Evolutionary conservation across 805 yeast genomes (phyloP).

Genomic region (Kodamaea kaohsiungensis): DNA sequence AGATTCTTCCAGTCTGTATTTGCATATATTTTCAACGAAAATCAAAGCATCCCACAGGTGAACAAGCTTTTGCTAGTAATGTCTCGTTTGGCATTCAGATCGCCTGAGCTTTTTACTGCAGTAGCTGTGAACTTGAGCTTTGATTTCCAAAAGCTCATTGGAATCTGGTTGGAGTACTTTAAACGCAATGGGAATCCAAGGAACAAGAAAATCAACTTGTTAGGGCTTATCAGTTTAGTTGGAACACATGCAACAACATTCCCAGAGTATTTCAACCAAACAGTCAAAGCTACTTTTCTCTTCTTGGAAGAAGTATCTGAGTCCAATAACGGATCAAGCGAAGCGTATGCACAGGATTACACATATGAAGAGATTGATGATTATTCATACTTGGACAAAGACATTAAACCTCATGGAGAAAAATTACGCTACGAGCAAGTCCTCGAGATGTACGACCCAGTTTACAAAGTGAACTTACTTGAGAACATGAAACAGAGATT

Average conservation of each 20-base stretch:
- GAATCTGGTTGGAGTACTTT: constrained; percentile 42
- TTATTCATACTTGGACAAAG: constrained; percentile 41
- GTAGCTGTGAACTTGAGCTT: constrained; percentile 31
- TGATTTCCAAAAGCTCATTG: constrained; percentile 25
- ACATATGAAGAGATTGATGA: constrained; percentile 44
- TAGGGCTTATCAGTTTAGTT: constrained; percentile 60
- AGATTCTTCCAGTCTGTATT: constrained; percentile 42
- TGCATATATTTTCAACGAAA: constrained; percentile 42
- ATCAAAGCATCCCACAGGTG: constrained; percentile 41
- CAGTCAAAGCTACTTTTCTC: constrained; percentile 36
- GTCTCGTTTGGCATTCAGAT: constrained; percentile 36
- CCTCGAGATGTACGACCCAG: constrained; percentile 34
- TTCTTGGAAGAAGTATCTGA: constrained; percentile 80
- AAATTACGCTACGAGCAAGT: constrained; percentile 36
- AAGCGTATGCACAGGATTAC: constrained; percentile 37
- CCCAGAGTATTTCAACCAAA: constrained; percentile 24
- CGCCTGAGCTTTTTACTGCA: constrained; percentile 35
- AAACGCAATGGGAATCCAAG: constrained; percentile 70
- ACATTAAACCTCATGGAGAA: constrained; percentile 45
- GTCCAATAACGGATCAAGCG: constrained; percentile 31
- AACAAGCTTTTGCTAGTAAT: constrained; percentile 39
- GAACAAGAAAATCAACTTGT: constrained; percentile 63
- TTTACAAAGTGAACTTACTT: constrained; percentile 38
- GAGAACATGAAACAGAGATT: neutral
- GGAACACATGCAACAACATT: constrained; percentile 29